A percentile compares a stretch with the other conserved stretches of the same genome.
These are phyloP conservation scores for Mimosa pudica DNA, from an alignment of 306 rosid species.

Conservation along the genomic window DNA sequence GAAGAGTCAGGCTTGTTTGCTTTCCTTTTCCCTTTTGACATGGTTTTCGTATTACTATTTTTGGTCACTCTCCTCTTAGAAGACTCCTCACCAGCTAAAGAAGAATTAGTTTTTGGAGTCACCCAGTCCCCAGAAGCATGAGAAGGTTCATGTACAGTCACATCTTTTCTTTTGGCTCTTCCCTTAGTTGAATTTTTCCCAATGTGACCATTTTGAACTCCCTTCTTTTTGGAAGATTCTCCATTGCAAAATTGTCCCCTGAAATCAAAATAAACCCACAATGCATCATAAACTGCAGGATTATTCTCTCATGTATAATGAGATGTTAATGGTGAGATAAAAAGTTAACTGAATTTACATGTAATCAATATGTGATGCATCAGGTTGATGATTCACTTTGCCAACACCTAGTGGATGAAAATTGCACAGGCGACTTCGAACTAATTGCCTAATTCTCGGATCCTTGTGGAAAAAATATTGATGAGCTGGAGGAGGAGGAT, in stretches of 20 bases:
- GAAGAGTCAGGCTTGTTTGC: slow-evolving; percentile 38
- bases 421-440: slow-evolving; percentile 55
- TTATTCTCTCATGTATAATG: not conserved
- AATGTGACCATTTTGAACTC: slow-evolving; percentile 36
- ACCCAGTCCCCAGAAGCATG: slow-evolving; percentile 62
- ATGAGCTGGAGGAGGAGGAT: slow-evolving; percentile 69
- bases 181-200: slow-evolving; percentile 48
- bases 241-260: slow-evolving; percentile 82
- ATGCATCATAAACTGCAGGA: not conserved
- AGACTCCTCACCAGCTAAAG: slow-evolving; percentile 40
- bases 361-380: slow-evolving; percentile 73
- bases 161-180: slow-evolving; percentile 38
- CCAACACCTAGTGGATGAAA: slow-evolving; percentile 67
- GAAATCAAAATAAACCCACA: slow-evolving; percentile 35
- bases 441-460: slow-evolving; percentile 65
- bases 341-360: slow-evolving; percentile 45
- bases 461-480: slow-evolving; percentile 72
- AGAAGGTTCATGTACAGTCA: slow-evolving; percentile 36
- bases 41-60: slow-evolving; percentile 49
- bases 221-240: slow-evolving; percentile 52
- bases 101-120: slow-evolving; percentile 48
- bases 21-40: slow-evolving; percentile 46
- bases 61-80: slow-evolving; percentile 47
- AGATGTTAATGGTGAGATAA: slow-evolving; percentile 14
- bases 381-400: slow-evolving; percentile 50